Conservation (phyloP, 2,329 filamentous ascomycete genomes). For the Diplocarpon rosae region DNA sequence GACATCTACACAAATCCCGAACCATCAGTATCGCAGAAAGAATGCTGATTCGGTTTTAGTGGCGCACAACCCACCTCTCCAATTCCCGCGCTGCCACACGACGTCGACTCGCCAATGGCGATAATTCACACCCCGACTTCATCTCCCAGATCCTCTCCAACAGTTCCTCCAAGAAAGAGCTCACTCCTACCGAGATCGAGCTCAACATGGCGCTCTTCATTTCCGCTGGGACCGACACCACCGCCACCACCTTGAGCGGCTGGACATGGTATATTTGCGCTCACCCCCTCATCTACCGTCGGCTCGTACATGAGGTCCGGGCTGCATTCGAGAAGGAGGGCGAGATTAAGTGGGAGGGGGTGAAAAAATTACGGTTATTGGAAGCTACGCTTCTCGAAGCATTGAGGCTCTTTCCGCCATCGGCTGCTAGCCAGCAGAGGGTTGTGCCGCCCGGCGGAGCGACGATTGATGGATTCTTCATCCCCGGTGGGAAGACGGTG, state of each 20-base stretch:
- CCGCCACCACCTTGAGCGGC: not conserved
- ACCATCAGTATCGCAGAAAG: not conserved
- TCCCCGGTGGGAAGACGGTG: constrained; percentile 1
- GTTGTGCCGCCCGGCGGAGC: not conserved
- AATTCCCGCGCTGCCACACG: constrained; percentile 4
- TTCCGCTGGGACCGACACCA: not conserved
- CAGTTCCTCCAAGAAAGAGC: not conserved
- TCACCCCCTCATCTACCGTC: not conserved
- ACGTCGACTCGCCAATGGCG: not conserved
- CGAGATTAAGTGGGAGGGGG: no score
- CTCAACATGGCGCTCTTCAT: constrained; percentile 1
- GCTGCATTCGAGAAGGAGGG: not conserved
- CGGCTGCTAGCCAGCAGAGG: not conserved
- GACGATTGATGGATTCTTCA: not conserved
- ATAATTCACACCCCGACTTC: not conserved
- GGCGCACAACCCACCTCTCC: constrained; percentile 2
- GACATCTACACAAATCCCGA: not conserved
- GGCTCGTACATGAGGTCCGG: not conserved
- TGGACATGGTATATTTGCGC: not conserved
- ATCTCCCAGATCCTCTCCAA: not conserved
- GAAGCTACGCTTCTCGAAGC: constrained; percentile 7
- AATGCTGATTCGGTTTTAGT: not conserved
- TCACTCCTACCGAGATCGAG: not conserved
- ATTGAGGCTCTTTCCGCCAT: constrained; percentile 5
- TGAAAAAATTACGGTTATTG: not conserved